Percentiles rank a stretch among this genome's conserved stretches.
These are phyloP conservation scores for Lepidium africanum DNA, from an alignment of 345 rosid species.

Conservation along the genomic window DNA sequence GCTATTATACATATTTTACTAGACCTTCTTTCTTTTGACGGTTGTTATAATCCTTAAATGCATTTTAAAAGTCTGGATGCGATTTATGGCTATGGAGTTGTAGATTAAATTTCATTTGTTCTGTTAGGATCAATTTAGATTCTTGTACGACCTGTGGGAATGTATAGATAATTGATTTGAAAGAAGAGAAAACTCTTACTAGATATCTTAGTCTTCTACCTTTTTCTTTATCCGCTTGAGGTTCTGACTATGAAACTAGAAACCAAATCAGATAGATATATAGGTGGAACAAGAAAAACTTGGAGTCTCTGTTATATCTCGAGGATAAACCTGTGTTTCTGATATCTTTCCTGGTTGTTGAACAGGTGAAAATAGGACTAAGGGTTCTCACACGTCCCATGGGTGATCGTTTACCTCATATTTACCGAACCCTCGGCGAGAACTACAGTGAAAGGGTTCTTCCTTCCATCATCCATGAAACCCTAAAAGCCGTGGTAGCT, in stretches of 20 bases:
- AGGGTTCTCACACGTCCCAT: conserved; percentile 90
- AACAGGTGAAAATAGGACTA: conserved; percentile 86
- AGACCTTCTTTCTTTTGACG: not conserved
- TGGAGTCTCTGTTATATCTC: not conserved
- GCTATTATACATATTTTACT: not conserved
- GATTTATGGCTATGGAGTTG: not conserved
- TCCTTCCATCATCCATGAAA: conserved; percentile 90
- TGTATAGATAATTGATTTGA: not conserved
- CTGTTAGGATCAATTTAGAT: not conserved
- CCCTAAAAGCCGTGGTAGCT: conserved; percentile 88
- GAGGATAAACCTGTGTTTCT: not conserved
- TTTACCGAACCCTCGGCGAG: conserved; percentile 80
- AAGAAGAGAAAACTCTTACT: not conserved
- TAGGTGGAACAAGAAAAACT: not conserved
- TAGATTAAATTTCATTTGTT: not conserved
- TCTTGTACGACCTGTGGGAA: not conserved
- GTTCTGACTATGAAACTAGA: not conserved
- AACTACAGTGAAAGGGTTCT: conserved; percentile 80
- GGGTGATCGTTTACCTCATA: conserved; percentile 57
- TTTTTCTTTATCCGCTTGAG: not conserved
- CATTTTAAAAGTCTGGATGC: not conserved
- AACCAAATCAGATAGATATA: not conserved
- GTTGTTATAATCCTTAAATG: not conserved
- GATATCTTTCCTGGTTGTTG: not conserved
- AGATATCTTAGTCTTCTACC: not conserved